Base-by-base conservation (phyloP, 1,284 basidiomycete species). In the Cutaneotrichosporon arboriforme region DNA sequence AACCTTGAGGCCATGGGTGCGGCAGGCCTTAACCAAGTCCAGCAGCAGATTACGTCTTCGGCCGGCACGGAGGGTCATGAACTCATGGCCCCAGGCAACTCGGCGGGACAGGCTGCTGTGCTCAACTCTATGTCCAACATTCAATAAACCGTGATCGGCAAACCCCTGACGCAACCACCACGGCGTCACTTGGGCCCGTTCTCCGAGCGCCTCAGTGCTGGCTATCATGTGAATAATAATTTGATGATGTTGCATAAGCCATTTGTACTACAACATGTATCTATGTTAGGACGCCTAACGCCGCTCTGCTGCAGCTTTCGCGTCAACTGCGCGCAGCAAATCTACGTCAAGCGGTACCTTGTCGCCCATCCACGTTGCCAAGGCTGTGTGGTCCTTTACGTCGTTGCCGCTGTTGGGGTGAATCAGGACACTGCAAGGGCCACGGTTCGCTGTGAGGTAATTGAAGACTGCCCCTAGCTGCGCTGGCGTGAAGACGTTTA, bases 391-490 rank as follows among this genome's bases (percentile, higher is more conserved):
- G 62, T 87, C 86, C 52, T 60, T 77, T 59, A 78, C 74, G 1
- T 77, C 51, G 59, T 86, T 74, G 31, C 78, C 76, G 4, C 86
- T 87, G 70, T 88, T 87, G 0, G 86, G 86, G 69, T 88, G 85
- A 55, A 87, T 76, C 12, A 86, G 76, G 7, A 87, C 84, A 18
- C 85, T 85, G 73, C 81, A 82, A 1, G 83, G 82, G 3, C 84
- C 84, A 1, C 84, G 79, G 63, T 84, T 78, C 12, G 84, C 81
- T 3, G 78, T 79, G 2, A 86, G 76, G 79, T 81, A 86, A 8
- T 81, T 80, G 63, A 85, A 82, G 23, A 86, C 68, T 0, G 83
- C 77, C 2, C 84, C 84, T 1, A 83, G 83, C 61, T 86, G 81
- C 56, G 80, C 80, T 2, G 84, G 83, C 7, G 72, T 81, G 69